These are phyloP conservation scores for Cryptococcus sp. DNA, from an alignment of 1,284 basidiomycete species.

Conservation along the genomic window DNA sequence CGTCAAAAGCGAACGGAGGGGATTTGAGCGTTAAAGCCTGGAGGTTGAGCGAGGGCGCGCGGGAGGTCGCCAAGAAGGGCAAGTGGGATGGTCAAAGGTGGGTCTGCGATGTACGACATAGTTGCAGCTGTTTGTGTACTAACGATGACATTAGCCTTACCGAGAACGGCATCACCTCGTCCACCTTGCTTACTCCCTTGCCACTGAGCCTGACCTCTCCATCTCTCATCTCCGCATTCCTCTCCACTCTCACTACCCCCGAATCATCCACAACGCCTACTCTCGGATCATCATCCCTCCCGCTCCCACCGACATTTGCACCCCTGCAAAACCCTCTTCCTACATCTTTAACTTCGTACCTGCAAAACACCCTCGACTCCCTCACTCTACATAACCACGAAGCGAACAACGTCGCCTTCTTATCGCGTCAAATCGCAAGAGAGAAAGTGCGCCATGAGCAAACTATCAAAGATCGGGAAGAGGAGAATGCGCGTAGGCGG, in stretches of 20 bases:
- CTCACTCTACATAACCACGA: constrained; percentile 85
- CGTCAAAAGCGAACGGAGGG: constrained; percentile 64
- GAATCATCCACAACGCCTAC: constrained; percentile 45
- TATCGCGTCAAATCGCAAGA: constrained; percentile 84
- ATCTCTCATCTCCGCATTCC: constrained; percentile 79
- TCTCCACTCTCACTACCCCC: constrained; percentile 66
- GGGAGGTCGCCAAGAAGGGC: constrained; percentile 79
- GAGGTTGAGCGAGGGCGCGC: constrained; percentile 77
- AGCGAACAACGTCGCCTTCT: constrained; percentile 90
- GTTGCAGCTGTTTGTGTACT: too few species aligned
- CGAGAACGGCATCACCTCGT: constrained; percentile 83
- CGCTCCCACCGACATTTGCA: constrained; percentile 59
- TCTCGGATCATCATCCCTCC: constrained; percentile 41
- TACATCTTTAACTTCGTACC: constrained; percentile 58
- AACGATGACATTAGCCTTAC: constrained; percentile 63
- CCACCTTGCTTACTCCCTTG: constrained; percentile 84
- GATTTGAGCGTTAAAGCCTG: constrained; percentile 91
- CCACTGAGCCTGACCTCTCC: constrained; percentile 88
- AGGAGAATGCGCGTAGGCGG: constrained; percentile 81
- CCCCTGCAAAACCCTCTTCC: constrained; percentile 51
- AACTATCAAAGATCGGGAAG: constrained; percentile 77
- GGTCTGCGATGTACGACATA: constrained; percentile 20
- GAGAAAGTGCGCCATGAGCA: constrained; percentile 82
- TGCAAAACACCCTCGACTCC: constrained; percentile 80
- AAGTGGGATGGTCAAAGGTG: constrained; percentile 87